Base-by-base conservation (phyloP, 257 asterid species). In the Ehretia macrophylla region DNA sequence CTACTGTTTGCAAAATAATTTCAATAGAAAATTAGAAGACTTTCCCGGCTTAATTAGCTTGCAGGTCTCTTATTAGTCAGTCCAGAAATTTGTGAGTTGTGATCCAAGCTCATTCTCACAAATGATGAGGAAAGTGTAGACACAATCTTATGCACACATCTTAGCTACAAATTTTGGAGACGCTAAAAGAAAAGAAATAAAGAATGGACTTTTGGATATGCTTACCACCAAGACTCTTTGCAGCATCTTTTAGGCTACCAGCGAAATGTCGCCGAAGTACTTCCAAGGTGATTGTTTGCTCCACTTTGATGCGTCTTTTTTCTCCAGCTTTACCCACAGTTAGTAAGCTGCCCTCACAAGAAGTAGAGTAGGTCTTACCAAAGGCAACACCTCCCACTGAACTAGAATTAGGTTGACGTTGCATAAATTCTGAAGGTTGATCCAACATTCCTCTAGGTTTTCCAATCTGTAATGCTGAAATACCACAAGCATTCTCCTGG, bases 211-310 rank as follows among this genome's bases (percentile, higher is more conserved):
- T 44, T 8, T 35, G 14, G 13, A 45, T 47, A 46, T 58, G 69
- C 97, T 79, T 73, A 85, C 97, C 98, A 52, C 98, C 93, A 67
- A 88, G 88, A 76, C 78, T 84, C 72, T 46, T 84, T 46, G 98
- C 98, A 62, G 98, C 98, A 68, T 92, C 98, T 77, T 88, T 88
- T 40, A 92, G 85, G 79, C 95, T 92, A 56, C 95, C 95, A 13
- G 98, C 85, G 68, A 92, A 92, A 71, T 92, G 89, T 72, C 84
- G 95, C 76, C 79, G 82, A 55, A 92, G 95, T 71, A 84, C 81
- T 75, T 92, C 78, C 81, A 88, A 69, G 21, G 97, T 88, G 37
- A 85, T 84, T 22, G 83, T 75, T 67, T 82, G 81, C 74, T 92
- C 93, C 1, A 87, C 83, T 71, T 86, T 92, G 55, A 68, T 64